Evolutionary conservation across 2,329 filamentous ascomycete species (phyloP), one percentile per base, ranked within the genome.

Genomic region (Tolypocladium inflatum): DNA sequence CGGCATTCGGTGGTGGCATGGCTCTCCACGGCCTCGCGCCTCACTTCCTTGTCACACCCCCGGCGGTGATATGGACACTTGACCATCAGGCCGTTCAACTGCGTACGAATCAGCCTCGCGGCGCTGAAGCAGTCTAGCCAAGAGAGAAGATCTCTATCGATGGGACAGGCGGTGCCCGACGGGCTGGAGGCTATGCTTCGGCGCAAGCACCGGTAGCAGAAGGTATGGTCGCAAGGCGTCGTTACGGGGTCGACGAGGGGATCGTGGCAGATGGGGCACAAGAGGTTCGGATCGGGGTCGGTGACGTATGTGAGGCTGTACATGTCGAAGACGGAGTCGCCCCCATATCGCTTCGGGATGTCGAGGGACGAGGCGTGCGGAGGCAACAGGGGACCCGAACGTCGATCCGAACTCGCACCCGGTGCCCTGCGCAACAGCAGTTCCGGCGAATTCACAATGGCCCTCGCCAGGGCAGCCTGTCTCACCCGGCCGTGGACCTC

Each of bases 161-260:
- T 78, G 2, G 84, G 84, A 59, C 84, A 87, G 39, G 74, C 70
- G 2, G 70, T 70, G 6, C 73, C 72, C 1, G 73, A 71, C 8
- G 73, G 73, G 50, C 73, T 75, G 2, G 71, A 73, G 13, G 71
- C 66, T 53, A 75, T 73, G 63, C 73, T 73, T 38, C 73, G 67
- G 35, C 73, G 72, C 55, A 87, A 73, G 65, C 85, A 88, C 5
- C 74, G 74, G 55, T 79, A 78, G 65, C 85, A 88, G 66, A 88
- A 88, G 15, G 83, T 84, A 67, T 88, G 85, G 59, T 85, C 81
- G 70, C 85, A 88, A 9, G 74, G 73, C 1, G 84, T 86, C 48
- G 84, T 84, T 54, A 84, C 75, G 0, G 85, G 84, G 17, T 80
- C 76, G 54, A 87, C 73, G 48, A 87, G 77, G 3, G 85, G 80